A percentile compares a stretch with the other conserved stretches of the same genome.
Evolutionary conservation across 2,329 filamentous ascomycete genomes (phyloP).

Genomic region (Scytalidium sp.): DNA sequence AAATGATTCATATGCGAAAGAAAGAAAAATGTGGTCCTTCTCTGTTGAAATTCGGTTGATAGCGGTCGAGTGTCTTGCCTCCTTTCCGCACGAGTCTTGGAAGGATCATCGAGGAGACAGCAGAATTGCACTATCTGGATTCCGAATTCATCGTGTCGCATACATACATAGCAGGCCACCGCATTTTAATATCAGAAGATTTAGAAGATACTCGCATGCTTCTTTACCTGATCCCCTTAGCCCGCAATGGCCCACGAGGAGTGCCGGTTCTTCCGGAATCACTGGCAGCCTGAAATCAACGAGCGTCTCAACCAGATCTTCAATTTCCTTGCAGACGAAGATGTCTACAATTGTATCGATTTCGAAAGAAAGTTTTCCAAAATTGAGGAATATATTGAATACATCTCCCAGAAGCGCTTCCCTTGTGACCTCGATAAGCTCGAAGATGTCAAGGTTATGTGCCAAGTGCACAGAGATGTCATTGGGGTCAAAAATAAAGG

Average conservation of each 20-base stretch:
- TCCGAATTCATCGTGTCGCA: too few species aligned
- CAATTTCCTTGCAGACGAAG: conserved; percentile 48
- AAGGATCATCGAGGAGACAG: too few species aligned
- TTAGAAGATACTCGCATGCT: too few species aligned
- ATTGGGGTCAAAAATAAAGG: not conserved
- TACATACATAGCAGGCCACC: too few species aligned
- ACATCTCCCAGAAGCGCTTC: conserved; percentile 12
- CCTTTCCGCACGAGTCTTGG: too few species aligned
- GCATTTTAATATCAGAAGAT: too few species aligned
- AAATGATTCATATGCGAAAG: too few species aligned
- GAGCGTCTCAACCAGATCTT: conserved; percentile 28
- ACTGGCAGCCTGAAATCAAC: conserved; percentile 30
- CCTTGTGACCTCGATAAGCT: conserved; percentile 10
- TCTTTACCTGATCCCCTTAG: too few species aligned
- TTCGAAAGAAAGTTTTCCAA: conserved; percentile 35
- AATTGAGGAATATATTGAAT: conserved; percentile 21
- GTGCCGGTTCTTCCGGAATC: conserved; percentile 13
- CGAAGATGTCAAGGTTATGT: conserved; percentile 18
- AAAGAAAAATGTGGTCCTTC: too few species aligned
- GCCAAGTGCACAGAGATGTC: conserved; percentile 17
- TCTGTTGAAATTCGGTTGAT: too few species aligned
- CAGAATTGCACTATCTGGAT: too few species aligned
- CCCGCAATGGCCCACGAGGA: not conserved
- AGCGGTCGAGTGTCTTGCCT: too few species aligned
- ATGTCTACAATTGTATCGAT: conserved; percentile 37